Conservation (phyloP, 2,329 filamentous ascomycete species). For the Phyllosticta citrichinensis region DNA sequence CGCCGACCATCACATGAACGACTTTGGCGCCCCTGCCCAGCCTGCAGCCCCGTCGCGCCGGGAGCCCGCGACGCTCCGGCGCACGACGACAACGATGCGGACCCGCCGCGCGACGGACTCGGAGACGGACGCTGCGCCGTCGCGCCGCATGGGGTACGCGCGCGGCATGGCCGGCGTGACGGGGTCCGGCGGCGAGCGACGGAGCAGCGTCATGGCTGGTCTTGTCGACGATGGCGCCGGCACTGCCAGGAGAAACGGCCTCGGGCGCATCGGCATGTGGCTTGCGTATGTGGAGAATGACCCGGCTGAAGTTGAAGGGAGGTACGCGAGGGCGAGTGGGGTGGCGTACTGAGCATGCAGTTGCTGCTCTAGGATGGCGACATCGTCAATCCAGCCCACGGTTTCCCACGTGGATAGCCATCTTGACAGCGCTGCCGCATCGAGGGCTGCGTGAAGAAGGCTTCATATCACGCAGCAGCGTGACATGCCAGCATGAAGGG, state of each 20-base stretch:
- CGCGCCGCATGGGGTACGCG: neutral
- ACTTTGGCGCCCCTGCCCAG: constrained; percentile 23
- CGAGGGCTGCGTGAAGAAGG: too few relatives aligned
- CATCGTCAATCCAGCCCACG: neutral
- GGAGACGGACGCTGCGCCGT: neutral
- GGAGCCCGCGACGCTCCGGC: constrained; percentile 35
- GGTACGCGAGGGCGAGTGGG: neutral
- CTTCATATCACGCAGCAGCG: too few relatives aligned
- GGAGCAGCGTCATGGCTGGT: constrained; percentile 24
- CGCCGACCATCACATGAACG: constrained; percentile 50
- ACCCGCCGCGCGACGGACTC: constrained; percentile 9
- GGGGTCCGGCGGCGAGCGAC: constrained; percentile 14
- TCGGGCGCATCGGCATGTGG: constrained; percentile 30
- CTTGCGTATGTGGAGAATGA: constrained; percentile 27
- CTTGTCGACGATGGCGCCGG: constrained; percentile 24
- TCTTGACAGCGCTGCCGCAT: too few relatives aligned
- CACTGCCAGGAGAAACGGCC: constrained; percentile 18
- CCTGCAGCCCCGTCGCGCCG: neutral
- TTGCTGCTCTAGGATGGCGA: neutral
- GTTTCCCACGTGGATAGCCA: too few relatives aligned
- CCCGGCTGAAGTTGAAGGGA: constrained; percentile 22
- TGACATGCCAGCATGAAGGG: neutral
- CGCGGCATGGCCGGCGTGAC: neutral
- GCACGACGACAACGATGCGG: constrained; percentile 17
- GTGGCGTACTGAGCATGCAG: neutral